Percentiles rank a stretch among this genome's conserved stretches.
Conservation (phyloP, 1,284 basidiomycete genomes). For the Naganishia cerealis region DNA sequence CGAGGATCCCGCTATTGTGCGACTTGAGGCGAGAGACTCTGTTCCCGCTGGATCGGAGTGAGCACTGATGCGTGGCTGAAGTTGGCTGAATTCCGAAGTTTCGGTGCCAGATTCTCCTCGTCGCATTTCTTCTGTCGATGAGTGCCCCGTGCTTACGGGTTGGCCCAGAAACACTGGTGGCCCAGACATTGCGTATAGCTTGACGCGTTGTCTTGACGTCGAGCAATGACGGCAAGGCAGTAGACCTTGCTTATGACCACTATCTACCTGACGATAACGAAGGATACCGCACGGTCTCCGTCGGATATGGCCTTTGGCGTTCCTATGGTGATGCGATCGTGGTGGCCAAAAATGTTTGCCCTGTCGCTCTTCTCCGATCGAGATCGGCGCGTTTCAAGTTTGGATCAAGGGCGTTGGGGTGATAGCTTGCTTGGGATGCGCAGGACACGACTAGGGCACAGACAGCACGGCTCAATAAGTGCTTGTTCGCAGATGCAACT, state of each 20-base stretch:
- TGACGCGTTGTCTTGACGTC: not conserved
- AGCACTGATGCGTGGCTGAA: not conserved
- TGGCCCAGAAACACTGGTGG: slow-evolving; percentile 5
- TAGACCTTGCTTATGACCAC: not conserved
- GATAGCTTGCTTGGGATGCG: no score
- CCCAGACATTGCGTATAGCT: slow-evolving; percentile 8
- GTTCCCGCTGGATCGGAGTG: slow-evolving; percentile 2
- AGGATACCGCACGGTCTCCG: slow-evolving; percentile 11
- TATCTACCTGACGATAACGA: not conserved
- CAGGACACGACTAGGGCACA: no score
- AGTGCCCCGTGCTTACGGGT: not conserved
- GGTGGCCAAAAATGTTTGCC: slow-evolving; percentile 27
- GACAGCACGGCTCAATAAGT: no score
- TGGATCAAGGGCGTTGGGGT: no score
- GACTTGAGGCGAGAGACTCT: slow-evolving; percentile 21
- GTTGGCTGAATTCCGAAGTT: not conserved
- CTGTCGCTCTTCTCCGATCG: slow-evolving; percentile 27
- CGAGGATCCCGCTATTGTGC: slow-evolving; percentile 3
- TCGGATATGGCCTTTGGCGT: slow-evolving; percentile 19
- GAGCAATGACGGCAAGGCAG: not conserved
- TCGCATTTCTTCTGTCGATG: not conserved
- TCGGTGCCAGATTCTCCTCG: not conserved
- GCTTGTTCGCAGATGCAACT: no score
- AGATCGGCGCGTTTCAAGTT: no score
- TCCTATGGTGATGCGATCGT: not conserved